phyloP scores from a whole-genome alignment of 345 rosid genomes.

The Lumnitzera racemosa region DNA sequence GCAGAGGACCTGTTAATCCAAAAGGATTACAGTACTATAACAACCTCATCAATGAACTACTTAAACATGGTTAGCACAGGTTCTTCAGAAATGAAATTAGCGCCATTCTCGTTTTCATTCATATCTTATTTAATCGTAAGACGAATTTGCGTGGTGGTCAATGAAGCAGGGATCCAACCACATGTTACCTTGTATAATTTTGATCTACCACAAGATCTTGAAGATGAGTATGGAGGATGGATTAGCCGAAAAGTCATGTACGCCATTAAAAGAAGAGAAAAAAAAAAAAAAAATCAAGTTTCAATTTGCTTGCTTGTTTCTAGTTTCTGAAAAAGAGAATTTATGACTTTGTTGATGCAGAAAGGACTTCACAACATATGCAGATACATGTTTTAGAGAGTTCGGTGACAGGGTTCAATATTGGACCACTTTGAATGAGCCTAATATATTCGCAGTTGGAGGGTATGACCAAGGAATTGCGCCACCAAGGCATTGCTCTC shows the following conservation, averaged over 20 bases:
- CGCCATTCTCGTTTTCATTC: background rate
- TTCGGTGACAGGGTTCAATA: slow-evolving; percentile 58
- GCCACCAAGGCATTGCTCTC: slow-evolving; percentile 34
- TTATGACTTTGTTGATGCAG: slow-evolving; percentile 27
- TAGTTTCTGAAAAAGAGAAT: background rate
- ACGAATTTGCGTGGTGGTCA: background rate
- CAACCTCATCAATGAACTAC: slow-evolving; percentile 15
- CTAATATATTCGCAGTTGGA: slow-evolving; percentile 26
- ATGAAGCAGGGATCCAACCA: slow-evolving; percentile 47
- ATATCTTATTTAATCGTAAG: no score
- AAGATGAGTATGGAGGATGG: slow-evolving; percentile 79
- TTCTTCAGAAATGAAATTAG: background rate
- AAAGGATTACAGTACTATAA: slow-evolving; percentile 16
- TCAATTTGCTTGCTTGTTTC: background rate
- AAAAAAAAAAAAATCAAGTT: background rate
- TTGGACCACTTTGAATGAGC: slow-evolving; percentile 76
- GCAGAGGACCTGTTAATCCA: slow-evolving; percentile 18
- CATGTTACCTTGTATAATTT: slow-evolving; percentile 46
- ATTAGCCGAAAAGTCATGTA: slow-evolving; percentile 46
- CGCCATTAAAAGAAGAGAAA: background rate
- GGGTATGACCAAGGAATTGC: slow-evolving; percentile 28
- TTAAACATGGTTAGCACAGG: slow-evolving; percentile 8
- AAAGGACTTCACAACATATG: slow-evolving; percentile 66
- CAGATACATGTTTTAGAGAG: slow-evolving; percentile 69
- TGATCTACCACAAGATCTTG: slow-evolving; percentile 61